These are phyloP conservation scores for Astragalus membranaceus DNA, from an alignment of 306 rosid genomes.

Conservation along the genomic window DNA sequence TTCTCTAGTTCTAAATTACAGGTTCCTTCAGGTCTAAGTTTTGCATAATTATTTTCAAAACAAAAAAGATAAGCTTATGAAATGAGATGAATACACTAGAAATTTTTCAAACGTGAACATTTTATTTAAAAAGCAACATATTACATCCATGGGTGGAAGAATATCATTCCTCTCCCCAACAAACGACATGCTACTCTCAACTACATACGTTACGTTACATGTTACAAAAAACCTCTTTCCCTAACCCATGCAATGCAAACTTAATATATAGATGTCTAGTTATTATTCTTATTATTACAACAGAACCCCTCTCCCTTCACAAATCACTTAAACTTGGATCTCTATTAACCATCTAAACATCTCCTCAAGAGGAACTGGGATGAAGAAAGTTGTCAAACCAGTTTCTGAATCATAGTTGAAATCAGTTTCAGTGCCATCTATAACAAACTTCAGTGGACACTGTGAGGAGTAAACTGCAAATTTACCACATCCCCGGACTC, in stretches of 20 bases:
- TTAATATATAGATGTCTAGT: neutral
- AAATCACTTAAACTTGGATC: slow-evolving; percentile 46
- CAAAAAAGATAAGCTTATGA: neutral
- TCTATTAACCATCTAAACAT: slow-evolving; percentile 63
- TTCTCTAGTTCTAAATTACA: too few relatives aligned
- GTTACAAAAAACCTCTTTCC: neutral
- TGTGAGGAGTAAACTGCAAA: slow-evolving; percentile 75
- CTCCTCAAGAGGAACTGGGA: slow-evolving; percentile 51
- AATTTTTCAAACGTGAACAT: neutral
- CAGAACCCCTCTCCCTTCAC: slow-evolving; percentile 5
- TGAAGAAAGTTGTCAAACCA: slow-evolving; percentile 51
- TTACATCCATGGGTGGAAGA: neutral
- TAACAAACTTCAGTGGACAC: slow-evolving; percentile 43
- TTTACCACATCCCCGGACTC: slow-evolving; percentile 68
- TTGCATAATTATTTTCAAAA: too few relatives aligned
- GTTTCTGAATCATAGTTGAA: slow-evolving; percentile 41
- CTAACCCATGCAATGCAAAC: neutral
- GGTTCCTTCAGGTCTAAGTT: too few relatives aligned
- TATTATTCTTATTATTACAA: neutral
- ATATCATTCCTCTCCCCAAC: neutral
- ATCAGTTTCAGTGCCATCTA: slow-evolving; percentile 34
- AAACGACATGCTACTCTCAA: slow-evolving; percentile 1
- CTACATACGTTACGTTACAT: neutral
- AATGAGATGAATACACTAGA: neutral
- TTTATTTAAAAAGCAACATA: slow-evolving; percentile 1